These are phyloP conservation scores for Botrytis galanthina DNA, from an alignment of 2,329 filamentous ascomycete genomes.

Conservation along the genomic window DNA sequence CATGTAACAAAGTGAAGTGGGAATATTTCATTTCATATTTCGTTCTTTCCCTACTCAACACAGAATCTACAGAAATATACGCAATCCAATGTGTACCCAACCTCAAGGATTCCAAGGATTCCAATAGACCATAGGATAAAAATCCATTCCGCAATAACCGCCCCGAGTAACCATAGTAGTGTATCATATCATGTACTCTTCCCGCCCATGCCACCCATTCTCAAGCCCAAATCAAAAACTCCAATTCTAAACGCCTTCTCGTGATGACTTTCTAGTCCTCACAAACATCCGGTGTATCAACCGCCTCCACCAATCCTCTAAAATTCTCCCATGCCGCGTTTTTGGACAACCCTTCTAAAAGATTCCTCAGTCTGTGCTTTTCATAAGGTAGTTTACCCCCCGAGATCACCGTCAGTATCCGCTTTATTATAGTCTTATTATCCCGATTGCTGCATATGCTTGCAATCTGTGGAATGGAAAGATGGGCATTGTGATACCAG, in stretches of 20 bases:
- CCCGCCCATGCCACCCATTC: not conserved
- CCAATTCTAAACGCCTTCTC: constrained; percentile 1
- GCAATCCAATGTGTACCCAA: not conserved
- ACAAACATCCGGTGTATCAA: not conserved
- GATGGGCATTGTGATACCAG: constrained; percentile 55
- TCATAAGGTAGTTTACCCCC: constrained; percentile 52
- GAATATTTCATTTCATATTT: not conserved
- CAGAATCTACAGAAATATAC: not conserved
- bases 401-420: constrained; percentile 57
- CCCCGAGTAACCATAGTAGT: not conserved
- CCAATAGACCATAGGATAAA: not conserved
- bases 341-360: constrained; percentile 34
- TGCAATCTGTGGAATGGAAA: constrained; percentile 52
- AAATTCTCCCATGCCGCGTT: constrained; percentile 7
- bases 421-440: constrained; percentile 54
- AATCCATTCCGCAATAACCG: not conserved
- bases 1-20: not conserved
- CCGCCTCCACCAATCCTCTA: constrained; percentile 8
- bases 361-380: constrained; percentile 46
- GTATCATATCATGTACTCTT: not conserved
- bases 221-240: not conserved
- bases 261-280: not conserved
- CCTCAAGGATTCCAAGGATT: not conserved
- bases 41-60: not conserved
- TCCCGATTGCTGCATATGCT: constrained; percentile 52